Base-by-base conservation (phyloP, 495 filamentous ascomycete genomes). In the Niebla homalea region DNA sequence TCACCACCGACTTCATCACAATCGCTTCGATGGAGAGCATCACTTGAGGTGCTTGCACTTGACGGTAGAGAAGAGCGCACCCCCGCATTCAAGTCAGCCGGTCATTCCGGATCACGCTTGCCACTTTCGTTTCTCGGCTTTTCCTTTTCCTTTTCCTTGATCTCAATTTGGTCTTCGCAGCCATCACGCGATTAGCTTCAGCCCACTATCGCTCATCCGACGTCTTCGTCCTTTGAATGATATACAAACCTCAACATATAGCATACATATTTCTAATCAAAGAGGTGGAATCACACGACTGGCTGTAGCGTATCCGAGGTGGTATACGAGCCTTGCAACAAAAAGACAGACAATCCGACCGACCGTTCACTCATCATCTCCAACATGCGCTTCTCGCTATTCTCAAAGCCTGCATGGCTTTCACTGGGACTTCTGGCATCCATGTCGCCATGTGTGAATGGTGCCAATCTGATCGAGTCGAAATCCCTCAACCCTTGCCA, bases 401-500 rank as follows among this genome's bases (percentile, higher is more conserved):
- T 47, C 23, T 60, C 52, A 22, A 45, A 36, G 44, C 36, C 51
- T 36, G 19, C 49, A 47, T 52, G 61, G 40, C 55, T 56, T 20
- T 43, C 26, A 21, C 56, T 75, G 51, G 60, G 70, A 52, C 63
- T 69, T 55, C 57, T 69, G 43, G 39, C 67, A 50, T 60, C 66
- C 18, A 52, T 70, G 32, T 54, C 62, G 14, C 69, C 70, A 44
- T 36, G 70, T 43, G 66, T 61, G 26, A 63, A 67, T 26, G 67
- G 73, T 29, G 50, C 62, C 36, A 63, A 64, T 41, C 57, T 71
- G 23, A 77, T 94, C 46, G 69, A 80, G 58, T 88, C 87, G 38
- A 85, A 76, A 56, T 87, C 87, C 37, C 70, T 94, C 50, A 84
- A 79, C 54, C 68, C 85, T 26, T 94, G 87, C 60, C 83, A 87